These are phyloP conservation scores for Chiua virens DNA, from an alignment of 768 basidiomycete genomes.

Conservation along the genomic window DNA sequence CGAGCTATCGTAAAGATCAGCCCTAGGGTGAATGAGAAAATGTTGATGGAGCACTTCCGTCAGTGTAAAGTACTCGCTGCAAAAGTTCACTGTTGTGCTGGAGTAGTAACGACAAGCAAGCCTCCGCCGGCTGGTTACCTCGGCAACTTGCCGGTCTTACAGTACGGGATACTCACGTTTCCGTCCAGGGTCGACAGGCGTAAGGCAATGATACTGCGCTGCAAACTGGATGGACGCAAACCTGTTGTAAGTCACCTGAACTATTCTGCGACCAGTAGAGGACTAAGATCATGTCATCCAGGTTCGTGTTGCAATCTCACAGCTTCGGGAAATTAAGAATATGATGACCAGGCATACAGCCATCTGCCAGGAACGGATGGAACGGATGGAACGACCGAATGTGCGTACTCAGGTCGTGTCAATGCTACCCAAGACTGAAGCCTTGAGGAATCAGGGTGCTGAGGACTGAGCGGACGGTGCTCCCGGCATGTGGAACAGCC, in stretches of 20 bases:
- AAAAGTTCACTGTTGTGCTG: constrained; percentile 33
- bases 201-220: constrained; percentile 44
- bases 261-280: background rate
- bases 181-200: constrained; percentile 33
- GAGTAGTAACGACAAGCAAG: constrained; percentile 27
- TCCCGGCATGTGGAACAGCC: constrained; percentile 14
- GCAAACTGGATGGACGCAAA: constrained; percentile 37
- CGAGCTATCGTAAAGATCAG: constrained; percentile 29
- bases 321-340: constrained; percentile 35
- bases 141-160: constrained; percentile 40
- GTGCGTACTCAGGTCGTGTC: no score
- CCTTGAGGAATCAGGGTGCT: no score
- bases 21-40: constrained; percentile 27
- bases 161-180: constrained; percentile 56
- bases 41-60: constrained; percentile 22
- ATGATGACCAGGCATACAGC: no score
- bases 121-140: constrained; percentile 26
- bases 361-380: constrained; percentile 21
- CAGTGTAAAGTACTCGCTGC: constrained; percentile 18
- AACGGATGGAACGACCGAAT: no score
- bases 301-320: constrained; percentile 28
- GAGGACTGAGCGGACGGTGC: constrained; percentile 24
- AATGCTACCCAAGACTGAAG: no score
- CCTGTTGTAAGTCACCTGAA: constrained; percentile 41
- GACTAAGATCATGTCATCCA: constrained; percentile 5